phyloP scores from a whole-genome alignment of 192 early-diverging fungal species.

The Spizellomyces sp. region DNA sequence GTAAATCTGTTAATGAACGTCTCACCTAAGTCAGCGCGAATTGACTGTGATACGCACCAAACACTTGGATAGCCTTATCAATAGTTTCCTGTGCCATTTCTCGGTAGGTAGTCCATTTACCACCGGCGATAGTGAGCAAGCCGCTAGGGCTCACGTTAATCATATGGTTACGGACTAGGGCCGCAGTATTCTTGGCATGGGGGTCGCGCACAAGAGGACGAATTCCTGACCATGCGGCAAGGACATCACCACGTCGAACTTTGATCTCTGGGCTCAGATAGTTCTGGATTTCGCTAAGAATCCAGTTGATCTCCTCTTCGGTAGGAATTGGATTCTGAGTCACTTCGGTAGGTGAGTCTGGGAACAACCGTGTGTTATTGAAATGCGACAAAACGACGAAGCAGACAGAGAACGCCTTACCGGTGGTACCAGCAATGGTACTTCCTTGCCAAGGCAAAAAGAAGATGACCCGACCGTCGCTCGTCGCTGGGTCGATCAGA shows the following conservation, averaged over 20 bases:
- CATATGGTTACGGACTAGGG: constrained; percentile 97
- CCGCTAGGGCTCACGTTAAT: constrained; percentile 81
- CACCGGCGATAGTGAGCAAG: constrained; percentile 93
- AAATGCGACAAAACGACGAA: background rate
- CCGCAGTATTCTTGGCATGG: constrained; percentile 85
- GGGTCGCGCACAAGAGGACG: constrained; percentile 96
- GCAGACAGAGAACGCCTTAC: constrained; percentile 8
- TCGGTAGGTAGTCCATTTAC: constrained; percentile 99
- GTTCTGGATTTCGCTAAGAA: constrained; percentile 86
- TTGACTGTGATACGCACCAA: constrained; percentile 33
- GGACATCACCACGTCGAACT: constrained; percentile 93
- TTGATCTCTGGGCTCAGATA: constrained; percentile 94
- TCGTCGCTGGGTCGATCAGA: constrained; percentile 89
- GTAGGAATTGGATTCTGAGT: constrained; percentile 82
- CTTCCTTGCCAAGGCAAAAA: constrained; percentile 98
- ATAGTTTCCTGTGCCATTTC: constrained; percentile 96
- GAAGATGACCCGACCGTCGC: constrained; percentile 95
- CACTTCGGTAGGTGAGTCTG: constrained; percentile 83
- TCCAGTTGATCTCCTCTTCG: constrained; percentile 96
- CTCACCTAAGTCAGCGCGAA: background rate
- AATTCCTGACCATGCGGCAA: constrained; percentile 98
- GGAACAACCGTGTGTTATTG: background rate
- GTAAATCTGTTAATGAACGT: background rate
- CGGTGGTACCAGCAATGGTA: constrained; percentile 93
- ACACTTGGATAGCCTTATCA: constrained; percentile 80